phyloP scores from a whole-genome alignment of 495 filamentous ascomycete genomes.

The Astrothelium subdiscretum region DNA sequence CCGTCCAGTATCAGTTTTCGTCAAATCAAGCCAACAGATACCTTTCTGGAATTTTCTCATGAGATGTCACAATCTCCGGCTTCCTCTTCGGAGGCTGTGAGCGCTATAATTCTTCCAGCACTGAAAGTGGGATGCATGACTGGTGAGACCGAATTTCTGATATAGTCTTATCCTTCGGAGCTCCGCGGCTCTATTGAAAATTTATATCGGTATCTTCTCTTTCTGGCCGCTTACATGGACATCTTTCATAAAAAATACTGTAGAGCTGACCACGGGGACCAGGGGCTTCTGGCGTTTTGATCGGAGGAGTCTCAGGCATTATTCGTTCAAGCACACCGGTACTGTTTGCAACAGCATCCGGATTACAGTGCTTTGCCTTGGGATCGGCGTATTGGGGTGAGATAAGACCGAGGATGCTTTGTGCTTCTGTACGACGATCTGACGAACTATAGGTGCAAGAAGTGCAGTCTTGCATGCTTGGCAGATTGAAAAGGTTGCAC shows the following conservation, averaged over 20 bases:
- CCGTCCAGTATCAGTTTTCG: not conserved
- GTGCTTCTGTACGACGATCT: not conserved
- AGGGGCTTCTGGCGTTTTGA: slow-evolving; percentile 61
- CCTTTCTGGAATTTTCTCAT: not conserved
- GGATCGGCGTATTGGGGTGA: slow-evolving; percentile 69
- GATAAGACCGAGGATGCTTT: slow-evolving; percentile 11
- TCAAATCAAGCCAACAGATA: not conserved
- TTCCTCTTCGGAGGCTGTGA: not conserved
- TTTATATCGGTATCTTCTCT: too few species aligned
- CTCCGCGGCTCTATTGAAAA: too few species aligned
- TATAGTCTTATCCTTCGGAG: too few species aligned
- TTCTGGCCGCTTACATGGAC: too few species aligned
- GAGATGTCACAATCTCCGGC: not conserved
- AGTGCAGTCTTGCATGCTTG: slow-evolving; percentile 26
- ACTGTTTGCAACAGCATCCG: slow-evolving; percentile 59
- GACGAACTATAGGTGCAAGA: slow-evolving; percentile 25
- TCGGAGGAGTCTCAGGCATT: slow-evolving; percentile 58
- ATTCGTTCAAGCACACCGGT: slow-evolving; percentile 51
- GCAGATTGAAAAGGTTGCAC: slow-evolving; percentile 25
- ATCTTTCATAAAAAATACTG: not conserved
- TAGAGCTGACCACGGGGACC: not conserved
- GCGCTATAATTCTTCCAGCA: not conserved
- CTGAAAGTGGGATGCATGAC: not conserved
- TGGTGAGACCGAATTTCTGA: not conserved
- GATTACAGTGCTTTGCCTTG: slow-evolving; percentile 68